A percentile compares a stretch with the other conserved stretches of the same genome.
These are phyloP conservation scores for Phialophora macrospora DNA, from an alignment of 2,329 filamentous ascomycete genomes.

Conservation along the genomic window DNA sequence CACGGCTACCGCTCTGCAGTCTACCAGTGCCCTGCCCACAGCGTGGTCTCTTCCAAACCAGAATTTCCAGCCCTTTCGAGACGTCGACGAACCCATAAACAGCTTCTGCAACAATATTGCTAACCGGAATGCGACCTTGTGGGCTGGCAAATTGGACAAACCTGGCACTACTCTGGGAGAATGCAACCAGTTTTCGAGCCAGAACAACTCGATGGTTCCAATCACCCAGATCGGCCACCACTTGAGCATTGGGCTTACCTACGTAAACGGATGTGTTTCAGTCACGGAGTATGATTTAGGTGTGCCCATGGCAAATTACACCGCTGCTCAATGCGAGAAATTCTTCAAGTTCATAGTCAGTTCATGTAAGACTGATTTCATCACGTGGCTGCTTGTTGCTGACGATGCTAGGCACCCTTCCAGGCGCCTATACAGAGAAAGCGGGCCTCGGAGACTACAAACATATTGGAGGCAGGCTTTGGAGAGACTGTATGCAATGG, in stretches of 20 bases:
- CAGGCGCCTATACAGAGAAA: neutral
- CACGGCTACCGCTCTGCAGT: neutral
- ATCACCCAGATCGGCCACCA: neutral
- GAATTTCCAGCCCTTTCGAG: neutral
- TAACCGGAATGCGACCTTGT: neutral
- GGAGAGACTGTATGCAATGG: slow-evolving; percentile 1
- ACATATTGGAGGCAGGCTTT: slow-evolving; percentile 2
- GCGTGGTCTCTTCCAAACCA: neutral
- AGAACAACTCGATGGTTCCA: neutral
- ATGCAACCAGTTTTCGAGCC: slow-evolving; percentile 1
- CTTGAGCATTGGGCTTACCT: slow-evolving; percentile 1
- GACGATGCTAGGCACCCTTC: neutral
- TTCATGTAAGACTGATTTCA: neutral
- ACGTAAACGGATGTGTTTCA: neutral
- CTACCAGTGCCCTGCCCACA: neutral
- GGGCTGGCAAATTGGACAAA: neutral
- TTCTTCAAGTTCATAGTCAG: neutral
- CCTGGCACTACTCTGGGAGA: neutral
- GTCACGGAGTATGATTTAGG: neutral
- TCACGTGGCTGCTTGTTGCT: neutral
- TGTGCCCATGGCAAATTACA: neutral
- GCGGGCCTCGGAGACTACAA: neutral
- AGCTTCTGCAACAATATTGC: slow-evolving; percentile 4
- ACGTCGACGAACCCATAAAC: slow-evolving; percentile 2
- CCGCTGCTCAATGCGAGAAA: neutral